Base-by-base conservation (phyloP, 768 basidiomycete genomes). In the Pisolithus tinctorius region DNA sequence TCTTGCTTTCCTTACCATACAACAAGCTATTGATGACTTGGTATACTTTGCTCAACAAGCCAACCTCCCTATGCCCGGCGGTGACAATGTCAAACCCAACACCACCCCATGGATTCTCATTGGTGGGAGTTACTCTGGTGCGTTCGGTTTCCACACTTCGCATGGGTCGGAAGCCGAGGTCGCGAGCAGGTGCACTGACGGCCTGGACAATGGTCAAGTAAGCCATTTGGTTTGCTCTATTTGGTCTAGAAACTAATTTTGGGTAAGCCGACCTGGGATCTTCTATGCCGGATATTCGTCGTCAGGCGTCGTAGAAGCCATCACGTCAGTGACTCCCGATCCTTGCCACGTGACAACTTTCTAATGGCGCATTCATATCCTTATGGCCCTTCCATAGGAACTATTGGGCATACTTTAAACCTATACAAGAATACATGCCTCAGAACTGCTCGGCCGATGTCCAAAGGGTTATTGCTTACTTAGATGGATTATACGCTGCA, bases 391-490 rank as follows among this genome's bases (percentile, higher is more conserved):
- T 45, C 30, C 34, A 10, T 30, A 64, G 62, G 13, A 52, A 64
- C n/a, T 61, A 50, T 41, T 57, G 58, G 25, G 71, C 71, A 55
- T 89, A 87, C 59, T 87, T 84, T 63, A 84, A 86, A 53, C 85
- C 85, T 11, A 78, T 85, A 56, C 79, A 79, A 14, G 71, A 78
- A 56, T 69, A 79, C 58, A 87, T 86, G 83, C 81, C 85, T 2
- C 56, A 57, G 55, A 88, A 89, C 63, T 89, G 87, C 66, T 86
- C 84, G 7, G 76, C 83, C 0, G 87, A 89, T 58, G 75, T 87
- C 29, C 69, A 84, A 62, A 76, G 75, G 4, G 84, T 83, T 14
- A 75, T 88, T 48, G 60, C 74, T 5, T 75, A 84, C 56, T 67
- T 88, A 37, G 86, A 88, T 59, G 47, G 72, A 48, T 78, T 80